phyloP scores from a whole-genome alignment of 306 rosid species.

The Astragalus membranaceus region DNA sequence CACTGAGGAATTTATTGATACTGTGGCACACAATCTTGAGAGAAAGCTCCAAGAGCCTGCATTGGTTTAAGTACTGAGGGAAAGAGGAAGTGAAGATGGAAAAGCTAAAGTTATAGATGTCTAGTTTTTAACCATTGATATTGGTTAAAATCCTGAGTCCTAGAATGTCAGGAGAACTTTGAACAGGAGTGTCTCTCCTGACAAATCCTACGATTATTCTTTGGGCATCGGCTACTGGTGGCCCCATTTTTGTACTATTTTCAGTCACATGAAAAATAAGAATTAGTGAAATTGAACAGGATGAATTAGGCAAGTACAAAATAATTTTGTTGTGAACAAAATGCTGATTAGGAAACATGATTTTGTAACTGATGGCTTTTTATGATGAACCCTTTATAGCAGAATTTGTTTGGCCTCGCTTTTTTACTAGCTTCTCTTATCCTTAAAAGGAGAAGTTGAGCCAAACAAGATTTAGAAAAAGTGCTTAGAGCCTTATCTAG shows the following conservation, averaged over 20 bases:
- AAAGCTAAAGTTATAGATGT: neutral
- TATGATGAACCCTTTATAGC: neutral
- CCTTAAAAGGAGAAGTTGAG: too few species aligned
- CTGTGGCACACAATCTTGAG: slow-evolving; percentile 65
- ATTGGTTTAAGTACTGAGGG: slow-evolving; percentile 9
- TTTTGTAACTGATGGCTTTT: neutral
- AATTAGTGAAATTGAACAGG: neutral
- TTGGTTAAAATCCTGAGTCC: neutral
- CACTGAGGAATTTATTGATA: slow-evolving; percentile 81
- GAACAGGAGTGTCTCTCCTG: neutral
- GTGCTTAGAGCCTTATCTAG: too few species aligned
- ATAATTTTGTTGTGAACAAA: neutral
- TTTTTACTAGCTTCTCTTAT: too few species aligned
- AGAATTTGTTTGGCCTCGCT: neutral
- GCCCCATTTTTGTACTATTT: neutral
- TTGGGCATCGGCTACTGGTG: neutral
- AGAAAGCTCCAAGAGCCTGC: slow-evolving; percentile 49
- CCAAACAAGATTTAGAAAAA: too few species aligned
- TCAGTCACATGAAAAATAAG: neutral
- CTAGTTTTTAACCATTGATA: neutral
- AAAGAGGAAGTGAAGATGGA: neutral
- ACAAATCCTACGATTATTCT: neutral
- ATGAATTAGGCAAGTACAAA: neutral
- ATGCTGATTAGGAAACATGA: neutral
- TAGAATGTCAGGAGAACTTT: neutral